Base-by-base conservation (phyloP, 805 yeast species). In the Scheffersomyces lignosus region DNA sequence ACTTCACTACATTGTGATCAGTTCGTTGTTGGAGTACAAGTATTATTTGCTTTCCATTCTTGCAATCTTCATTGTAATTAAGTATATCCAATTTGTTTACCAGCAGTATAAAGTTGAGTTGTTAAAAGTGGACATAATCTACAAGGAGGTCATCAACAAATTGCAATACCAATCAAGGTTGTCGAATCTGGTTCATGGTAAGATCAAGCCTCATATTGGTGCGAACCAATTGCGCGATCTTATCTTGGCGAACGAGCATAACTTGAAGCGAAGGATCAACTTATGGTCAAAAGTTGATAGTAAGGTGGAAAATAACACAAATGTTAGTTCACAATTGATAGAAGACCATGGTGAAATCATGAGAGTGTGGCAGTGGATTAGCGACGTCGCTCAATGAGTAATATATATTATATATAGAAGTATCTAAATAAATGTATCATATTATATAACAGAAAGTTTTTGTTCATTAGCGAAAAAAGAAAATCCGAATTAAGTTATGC, bases 321-420 rank as follows among this genome's bases (percentile, higher is more conserved):
- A 82, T 50, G 77, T 89, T 9, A 74, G 80, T 40, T 67, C 73
- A 13, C 71, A 77, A 26, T 71, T 82, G 37, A 62, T 78, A 38
- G 97, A 89, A 55, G 72, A 81, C 18, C 85, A 83, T 51, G 96
- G 97, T 13, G 96, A 89, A 47, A 85, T 89, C 42, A 78, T 85
- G 73, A 80, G 80, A 53, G 87, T 87, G 24, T 86, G 95, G 87
- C 88, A 87, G 54, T 89, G 96, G 96, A 72, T 81, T 25, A 78
- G 60, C 29, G 60, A 51, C 28, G 34, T 51, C 23, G 18, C 31
- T n/a, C n/a, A n/a, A n/a, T n/a, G n/a, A n/a, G n/a, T n/a, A n/a
- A n/a, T n/a, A 9, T 12, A 23, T 23, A 12, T 23, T 9, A 26
- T 26, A 26, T 10, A 26, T 26, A 26, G 28, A 23, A 26, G n/a